Conservation (phyloP, 208 protist species). For the Lotmaria passim region DNA sequence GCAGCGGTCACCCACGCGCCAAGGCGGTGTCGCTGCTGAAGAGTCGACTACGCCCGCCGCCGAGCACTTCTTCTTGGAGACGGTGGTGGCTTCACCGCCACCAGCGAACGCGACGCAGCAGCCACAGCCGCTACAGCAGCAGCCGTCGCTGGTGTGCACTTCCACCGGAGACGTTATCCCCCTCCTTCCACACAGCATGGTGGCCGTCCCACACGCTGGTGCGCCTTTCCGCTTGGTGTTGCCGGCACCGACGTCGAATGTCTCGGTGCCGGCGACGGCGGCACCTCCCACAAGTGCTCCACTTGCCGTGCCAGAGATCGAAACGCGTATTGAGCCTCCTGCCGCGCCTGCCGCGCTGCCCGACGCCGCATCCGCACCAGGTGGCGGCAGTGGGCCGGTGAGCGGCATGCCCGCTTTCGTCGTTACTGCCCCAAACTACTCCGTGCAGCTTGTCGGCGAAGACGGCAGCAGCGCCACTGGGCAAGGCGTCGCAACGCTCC, state of each 20-base stretch:
- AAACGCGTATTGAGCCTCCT: slow-evolving; percentile 42
- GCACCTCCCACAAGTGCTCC: neutral
- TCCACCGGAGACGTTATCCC: slow-evolving; percentile 54
- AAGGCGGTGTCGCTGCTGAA: neutral
- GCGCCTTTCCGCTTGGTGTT: slow-evolving; percentile 71
- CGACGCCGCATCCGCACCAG: neutral
- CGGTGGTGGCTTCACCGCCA: slow-evolving; percentile 23
- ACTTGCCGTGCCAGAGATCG: slow-evolving; percentile 48
- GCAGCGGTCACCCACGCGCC: neutral
- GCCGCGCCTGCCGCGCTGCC: neutral
- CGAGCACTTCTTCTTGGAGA: slow-evolving; percentile 56
- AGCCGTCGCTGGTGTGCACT: slow-evolving; percentile 56
- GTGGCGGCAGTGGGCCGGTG: neutral
- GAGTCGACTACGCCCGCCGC: neutral
- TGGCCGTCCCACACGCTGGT: slow-evolving; percentile 46
- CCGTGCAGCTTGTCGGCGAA: slow-evolving; percentile 62
- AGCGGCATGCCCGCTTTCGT: slow-evolving; percentile 46
- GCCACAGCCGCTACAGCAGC: slow-evolving; percentile 7
- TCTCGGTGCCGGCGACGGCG: neutral
- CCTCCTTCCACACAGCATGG: slow-evolving; percentile 41
- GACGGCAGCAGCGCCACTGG: slow-evolving; percentile 54
- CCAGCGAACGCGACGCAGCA: slow-evolving; percentile 6
- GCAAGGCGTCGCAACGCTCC: slow-evolving; percentile 44
- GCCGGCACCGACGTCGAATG: slow-evolving; percentile 21
- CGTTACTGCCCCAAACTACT: slow-evolving; percentile 45